Evolutionary conservation across 2,329 filamentous ascomycete species (phyloP).

Genomic region (Ceratocystis variospora): DNA sequence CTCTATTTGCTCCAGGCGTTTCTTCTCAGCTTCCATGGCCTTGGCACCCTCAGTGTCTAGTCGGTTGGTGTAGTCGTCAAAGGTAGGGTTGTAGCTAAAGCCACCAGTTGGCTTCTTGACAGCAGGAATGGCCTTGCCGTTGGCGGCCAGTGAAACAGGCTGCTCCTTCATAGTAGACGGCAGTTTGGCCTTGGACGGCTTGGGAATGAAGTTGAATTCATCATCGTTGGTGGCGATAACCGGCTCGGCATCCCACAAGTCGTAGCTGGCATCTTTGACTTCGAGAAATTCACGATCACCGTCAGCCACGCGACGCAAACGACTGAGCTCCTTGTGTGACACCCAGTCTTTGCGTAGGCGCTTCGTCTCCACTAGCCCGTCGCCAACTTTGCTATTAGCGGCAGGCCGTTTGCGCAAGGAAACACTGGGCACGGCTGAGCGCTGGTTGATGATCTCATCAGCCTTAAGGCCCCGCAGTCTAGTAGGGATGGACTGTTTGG

Average conservation of each 20-base stretch:
- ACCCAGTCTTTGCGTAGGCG: constrained; percentile 66
- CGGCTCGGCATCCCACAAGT: constrained; percentile 53
- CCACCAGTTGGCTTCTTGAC: constrained; percentile 68
- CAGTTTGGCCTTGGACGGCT: constrained; percentile 50
- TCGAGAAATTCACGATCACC: constrained; percentile 47
- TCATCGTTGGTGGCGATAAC: constrained; percentile 25
- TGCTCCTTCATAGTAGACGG: constrained; percentile 63
- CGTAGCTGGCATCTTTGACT: constrained; percentile 52
- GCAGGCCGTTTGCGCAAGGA: constrained; percentile 62
- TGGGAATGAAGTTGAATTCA: constrained; percentile 54
- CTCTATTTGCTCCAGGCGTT: constrained; percentile 53
- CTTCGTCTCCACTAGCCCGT: constrained; percentile 63
- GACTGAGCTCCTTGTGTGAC: constrained; percentile 67
- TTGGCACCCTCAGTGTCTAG: constrained; percentile 62
- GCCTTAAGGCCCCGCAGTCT: constrained; percentile 71
- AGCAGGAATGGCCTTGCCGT: constrained; percentile 64
- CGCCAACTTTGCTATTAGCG: constrained; percentile 44
- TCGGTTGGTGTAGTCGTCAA: constrained; percentile 70
- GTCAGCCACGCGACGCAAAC: constrained; percentile 66
- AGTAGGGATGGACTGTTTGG: constrained; percentile 49
- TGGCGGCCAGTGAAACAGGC: constrained; percentile 70
- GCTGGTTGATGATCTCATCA: constrained; percentile 78
- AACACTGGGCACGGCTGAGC: constrained; percentile 70
- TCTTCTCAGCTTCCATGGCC: constrained; percentile 64
- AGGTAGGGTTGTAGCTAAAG: constrained; percentile 84